A percentile compares a stretch with the other conserved stretches of the same genome.
Conservation (phyloP, 495 filamentous ascomycete genomes). For the Penicillium ochrochloron region DNA sequence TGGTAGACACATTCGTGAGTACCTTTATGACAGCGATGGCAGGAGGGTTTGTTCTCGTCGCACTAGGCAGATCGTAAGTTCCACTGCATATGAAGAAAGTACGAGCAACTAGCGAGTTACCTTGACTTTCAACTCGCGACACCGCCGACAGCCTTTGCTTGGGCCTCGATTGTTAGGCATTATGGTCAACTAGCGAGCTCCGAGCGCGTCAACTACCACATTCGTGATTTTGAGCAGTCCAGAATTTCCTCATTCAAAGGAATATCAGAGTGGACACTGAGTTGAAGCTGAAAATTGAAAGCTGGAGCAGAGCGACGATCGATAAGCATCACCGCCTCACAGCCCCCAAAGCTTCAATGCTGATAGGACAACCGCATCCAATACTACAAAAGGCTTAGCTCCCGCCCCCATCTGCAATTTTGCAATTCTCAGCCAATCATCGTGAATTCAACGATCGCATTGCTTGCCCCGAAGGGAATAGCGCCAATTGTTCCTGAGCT, state of each 20-base stretch:
- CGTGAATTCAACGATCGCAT: background rate
- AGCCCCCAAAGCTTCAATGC: background rate
- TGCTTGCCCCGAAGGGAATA: background rate
- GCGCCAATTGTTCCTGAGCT: background rate
- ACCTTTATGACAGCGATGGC: conserved; percentile 16
- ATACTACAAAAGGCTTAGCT: conserved; percentile 14
- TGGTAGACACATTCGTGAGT: conserved; percentile 14
- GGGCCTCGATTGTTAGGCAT: conserved; percentile 21
- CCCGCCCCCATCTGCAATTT: background rate
- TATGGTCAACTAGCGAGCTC: background rate
- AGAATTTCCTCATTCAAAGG: background rate
- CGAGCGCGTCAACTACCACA: background rate
- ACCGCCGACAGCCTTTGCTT: conserved; percentile 20
- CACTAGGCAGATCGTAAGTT: conserved; percentile 12
- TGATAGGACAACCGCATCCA: background rate
- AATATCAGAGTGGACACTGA: background rate
- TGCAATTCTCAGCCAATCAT: background rate
- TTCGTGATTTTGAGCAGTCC: background rate
- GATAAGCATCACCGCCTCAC: background rate
- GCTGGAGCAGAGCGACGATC: background rate
- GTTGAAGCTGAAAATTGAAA: background rate
- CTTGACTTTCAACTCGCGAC: conserved; percentile 16
- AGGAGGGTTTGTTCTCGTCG: conserved; percentile 8
- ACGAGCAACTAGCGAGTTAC: background rate
- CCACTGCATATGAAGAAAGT: no score